phyloP scores from a whole-genome alignment of 192 early-diverging fungal species.

The Neocallimastix lanati region DNA sequence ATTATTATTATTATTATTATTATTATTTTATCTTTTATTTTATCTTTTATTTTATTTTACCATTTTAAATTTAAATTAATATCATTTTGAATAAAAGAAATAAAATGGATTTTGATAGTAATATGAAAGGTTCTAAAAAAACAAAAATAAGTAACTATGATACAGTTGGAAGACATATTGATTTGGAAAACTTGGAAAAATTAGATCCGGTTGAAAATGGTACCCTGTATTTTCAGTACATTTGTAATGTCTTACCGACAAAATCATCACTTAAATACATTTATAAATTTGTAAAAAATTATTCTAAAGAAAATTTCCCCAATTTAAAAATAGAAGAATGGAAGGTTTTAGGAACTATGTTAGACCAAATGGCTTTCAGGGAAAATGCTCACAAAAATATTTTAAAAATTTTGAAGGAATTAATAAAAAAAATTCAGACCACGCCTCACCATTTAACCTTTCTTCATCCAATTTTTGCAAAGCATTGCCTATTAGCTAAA shows the following conservation, averaged over 20 bases:
- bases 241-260: not conserved
- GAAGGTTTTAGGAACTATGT: not conserved
- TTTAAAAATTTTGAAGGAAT: not conserved
- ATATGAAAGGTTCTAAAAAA: not conserved
- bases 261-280: not conserved
- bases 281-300: not conserved
- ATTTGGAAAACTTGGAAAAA: not conserved
- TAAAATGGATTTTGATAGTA: not conserved
- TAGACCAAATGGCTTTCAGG: not conserved
- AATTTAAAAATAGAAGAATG: not conserved
- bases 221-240: not conserved
- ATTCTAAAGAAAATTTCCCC: not conserved
- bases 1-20: too few species aligned
- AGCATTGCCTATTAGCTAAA: not conserved
- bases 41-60: too few species aligned
- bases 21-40: too few species aligned
- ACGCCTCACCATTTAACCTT: not conserved
- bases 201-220: not conserved
- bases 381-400: not conserved
- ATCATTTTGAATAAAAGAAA: not conserved
- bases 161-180: not conserved
- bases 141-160: not conserved
- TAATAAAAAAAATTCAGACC: not conserved
- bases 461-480: not conserved
- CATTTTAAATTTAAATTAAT: too few species aligned